Evolutionary conservation across 192 early-diverging fungal species (phyloP), one percentile per base, ranked within the genome.

Genomic region (Entomortierella parvispora): DNA sequence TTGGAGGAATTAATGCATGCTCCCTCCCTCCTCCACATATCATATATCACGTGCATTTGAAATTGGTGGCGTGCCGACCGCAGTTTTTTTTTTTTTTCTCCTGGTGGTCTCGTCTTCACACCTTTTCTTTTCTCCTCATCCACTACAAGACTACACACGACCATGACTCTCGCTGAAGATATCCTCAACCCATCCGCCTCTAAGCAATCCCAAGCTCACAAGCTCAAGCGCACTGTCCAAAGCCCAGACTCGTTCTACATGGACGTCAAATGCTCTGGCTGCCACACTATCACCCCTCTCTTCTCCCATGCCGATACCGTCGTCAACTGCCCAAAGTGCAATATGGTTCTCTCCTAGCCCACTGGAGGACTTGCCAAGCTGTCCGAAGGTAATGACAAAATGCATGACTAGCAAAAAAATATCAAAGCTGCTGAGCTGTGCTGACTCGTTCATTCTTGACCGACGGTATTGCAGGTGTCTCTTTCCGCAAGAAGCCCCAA

Each of bases 181-280:
- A 93, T 98, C 72, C 88, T 98, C 53, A 95, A 98, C 90, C 96
- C 96, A 53, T 87, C 92, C 65, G 80, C 86, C 54, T 83, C 88
- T 63, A 81, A 82, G 79, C 90, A 97, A 85, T 84, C 87, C 71
- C 88, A 89, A 23, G 68, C 81, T 26, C 87, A 89, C 84, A 89
- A 89, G 78, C 81, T 90, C 46, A 90, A 89, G 86, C 69, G 87
- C 48, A 66, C 89, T 23, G 80, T 90, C 26, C 88, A 89, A 55
- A 71, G 71, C 58, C 88, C 96, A 47, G 93, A 99, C 92, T 97
- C 97, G 23, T 97, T 91, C 92, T 97, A 97, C 85, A 97, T 99
- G 96, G 97, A 99, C 75, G 96, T 99, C 65, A 97, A 97, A 87
- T 97, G 96, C 89, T 84, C 93, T 59, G 93, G 91, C 26, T 86